Conservation (phyloP, 306 rosid genomes). For the Argentina anserina region DNA sequence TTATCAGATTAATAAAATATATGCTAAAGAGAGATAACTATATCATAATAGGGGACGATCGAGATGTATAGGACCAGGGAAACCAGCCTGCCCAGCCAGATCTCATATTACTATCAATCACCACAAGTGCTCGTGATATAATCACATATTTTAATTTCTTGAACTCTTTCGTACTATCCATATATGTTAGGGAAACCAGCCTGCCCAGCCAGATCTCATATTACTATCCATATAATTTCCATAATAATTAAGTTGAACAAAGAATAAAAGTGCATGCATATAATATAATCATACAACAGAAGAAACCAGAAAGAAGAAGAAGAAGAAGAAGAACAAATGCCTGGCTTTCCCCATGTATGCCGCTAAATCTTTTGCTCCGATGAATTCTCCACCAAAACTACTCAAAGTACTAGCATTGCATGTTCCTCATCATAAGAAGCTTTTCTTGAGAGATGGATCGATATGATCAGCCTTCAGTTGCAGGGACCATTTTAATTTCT, state of each 20-base stretch:
- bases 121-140: conserved; percentile 27
- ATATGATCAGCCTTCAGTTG: not conserved
- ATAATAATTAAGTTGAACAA: not conserved
- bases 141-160: conserved; percentile 24
- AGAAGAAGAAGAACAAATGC: conserved; percentile 53
- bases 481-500: conserved; percentile 10
- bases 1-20: not conserved
- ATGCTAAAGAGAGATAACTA: not conserved
- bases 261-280: conserved; percentile 9
- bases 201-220: conserved; percentile 46
- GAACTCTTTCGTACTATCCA: conserved; percentile 21
- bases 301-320: not conserved
- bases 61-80: conserved; percentile 27
- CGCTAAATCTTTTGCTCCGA: conserved; percentile 28
- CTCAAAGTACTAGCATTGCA: conserved; percentile 6
- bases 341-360: conserved; percentile 99
- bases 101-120: conserved; percentile 34
- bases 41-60: not conserved
- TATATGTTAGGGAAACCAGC: conserved; percentile 65
- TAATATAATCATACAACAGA: not conserved
- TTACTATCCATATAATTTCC: conserved; percentile 25
- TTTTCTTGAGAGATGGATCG: conserved; percentile 16
- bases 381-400: conserved; percentile 44
- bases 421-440: conserved; percentile 11
- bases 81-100: conserved; percentile 65